Percentiles rank a stretch among this genome's conserved stretches.
These are phyloP conservation scores for Apiotrichum mycotoxinovorans DNA, from an alignment of 1,284 basidiomycete species.

Conservation along the genomic window DNA sequence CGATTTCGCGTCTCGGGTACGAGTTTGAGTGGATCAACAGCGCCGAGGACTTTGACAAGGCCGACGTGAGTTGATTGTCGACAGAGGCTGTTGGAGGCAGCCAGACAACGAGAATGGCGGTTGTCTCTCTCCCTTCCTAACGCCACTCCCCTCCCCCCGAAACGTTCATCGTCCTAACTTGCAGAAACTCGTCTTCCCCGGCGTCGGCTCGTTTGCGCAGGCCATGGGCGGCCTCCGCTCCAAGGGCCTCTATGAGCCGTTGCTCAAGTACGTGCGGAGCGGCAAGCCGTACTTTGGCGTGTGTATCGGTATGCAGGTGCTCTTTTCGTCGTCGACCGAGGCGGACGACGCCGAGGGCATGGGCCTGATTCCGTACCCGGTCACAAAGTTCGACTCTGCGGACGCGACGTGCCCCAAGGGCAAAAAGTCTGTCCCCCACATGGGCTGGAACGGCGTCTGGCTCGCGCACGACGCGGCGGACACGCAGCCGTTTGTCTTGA, in stretches of 20 bases:
- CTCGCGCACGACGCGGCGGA: conserved; percentile 22
- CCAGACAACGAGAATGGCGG: no score
- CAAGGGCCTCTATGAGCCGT: conserved; percentile 74
- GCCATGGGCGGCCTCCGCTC: conserved; percentile 74
- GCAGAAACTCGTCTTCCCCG: conserved; percentile 93
- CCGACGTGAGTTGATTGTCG: conserved; percentile 79
- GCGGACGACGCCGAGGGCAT: conserved; percentile 49
- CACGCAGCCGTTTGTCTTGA: conserved; percentile 47
- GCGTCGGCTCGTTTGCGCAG: conserved; percentile 91
- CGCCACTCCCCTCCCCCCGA: background rate
- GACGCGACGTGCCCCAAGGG: conserved; percentile 25
- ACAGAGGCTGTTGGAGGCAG: no score
- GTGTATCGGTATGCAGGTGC: conserved; percentile 96
- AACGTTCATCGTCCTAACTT: background rate
- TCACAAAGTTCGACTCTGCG: conserved; percentile 46
- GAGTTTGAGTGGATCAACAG: conserved; percentile 84
- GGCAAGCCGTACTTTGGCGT: conserved; percentile 96
- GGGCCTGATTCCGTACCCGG: conserved; percentile 49
- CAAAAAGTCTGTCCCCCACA: conserved; percentile 88
- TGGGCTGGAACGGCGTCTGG: conserved; percentile 86
- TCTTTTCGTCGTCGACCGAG: conserved; percentile 83
- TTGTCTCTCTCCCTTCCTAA: no score
- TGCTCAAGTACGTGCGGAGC: conserved; percentile 77
- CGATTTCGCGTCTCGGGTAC: conserved; percentile 80
- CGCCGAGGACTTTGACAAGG: conserved; percentile 80